A percentile compares a stretch with the other conserved stretches of the same genome.
Conservation (phyloP, 352 stramenopile species). For the Phytophthora crassamura region DNA sequence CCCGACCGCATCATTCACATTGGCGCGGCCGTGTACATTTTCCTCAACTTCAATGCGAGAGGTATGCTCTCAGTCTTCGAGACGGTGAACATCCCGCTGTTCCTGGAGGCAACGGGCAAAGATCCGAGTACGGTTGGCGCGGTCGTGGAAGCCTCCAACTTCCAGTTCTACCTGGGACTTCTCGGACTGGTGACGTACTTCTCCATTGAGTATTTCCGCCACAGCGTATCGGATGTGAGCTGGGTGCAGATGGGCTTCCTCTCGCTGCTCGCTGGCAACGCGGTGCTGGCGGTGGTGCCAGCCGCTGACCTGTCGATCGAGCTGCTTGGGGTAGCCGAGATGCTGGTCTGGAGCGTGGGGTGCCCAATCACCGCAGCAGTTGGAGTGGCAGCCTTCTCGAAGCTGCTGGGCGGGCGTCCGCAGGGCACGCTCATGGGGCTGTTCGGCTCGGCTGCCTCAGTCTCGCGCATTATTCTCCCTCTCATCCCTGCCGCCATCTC, state of each 20-base stretch:
- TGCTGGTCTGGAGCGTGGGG: constrained; percentile 78
- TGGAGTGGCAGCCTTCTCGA: constrained; percentile 73
- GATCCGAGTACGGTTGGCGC: constrained; percentile 49
- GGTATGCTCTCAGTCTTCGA: constrained; percentile 80
- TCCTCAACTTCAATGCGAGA: constrained; percentile 75
- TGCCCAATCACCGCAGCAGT: constrained; percentile 77
- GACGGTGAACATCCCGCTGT: too few relatives aligned
- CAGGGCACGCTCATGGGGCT: constrained; percentile 79
- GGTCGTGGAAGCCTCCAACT: constrained; percentile 70
- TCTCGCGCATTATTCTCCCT: constrained; percentile 77
- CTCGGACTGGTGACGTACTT: constrained; percentile 73
- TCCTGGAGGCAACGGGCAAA: constrained; percentile 67
- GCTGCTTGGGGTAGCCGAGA: constrained; percentile 48
- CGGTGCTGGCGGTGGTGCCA: constrained; percentile 55
- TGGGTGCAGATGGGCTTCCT: constrained; percentile 71
- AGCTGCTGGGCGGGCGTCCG: constrained; percentile 63
- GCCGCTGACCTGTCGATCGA: constrained; percentile 40
- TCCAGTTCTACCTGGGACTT: constrained; percentile 79
- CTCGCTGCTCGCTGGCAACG: constrained; percentile 64
- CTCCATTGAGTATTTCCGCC: constrained; percentile 74
- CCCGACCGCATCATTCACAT: constrained; percentile 66
- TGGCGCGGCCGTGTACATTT: constrained; percentile 69
- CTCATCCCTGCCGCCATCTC: constrained; percentile 67
- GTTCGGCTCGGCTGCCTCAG: constrained; percentile 68
- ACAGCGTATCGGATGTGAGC: constrained; percentile 60